Evolutionary conservation across 202 grass and related monocot genomes (phyloP), one percentile per base, ranked within the genome.

Genomic region (Hordeum pubiflorum): DNA sequence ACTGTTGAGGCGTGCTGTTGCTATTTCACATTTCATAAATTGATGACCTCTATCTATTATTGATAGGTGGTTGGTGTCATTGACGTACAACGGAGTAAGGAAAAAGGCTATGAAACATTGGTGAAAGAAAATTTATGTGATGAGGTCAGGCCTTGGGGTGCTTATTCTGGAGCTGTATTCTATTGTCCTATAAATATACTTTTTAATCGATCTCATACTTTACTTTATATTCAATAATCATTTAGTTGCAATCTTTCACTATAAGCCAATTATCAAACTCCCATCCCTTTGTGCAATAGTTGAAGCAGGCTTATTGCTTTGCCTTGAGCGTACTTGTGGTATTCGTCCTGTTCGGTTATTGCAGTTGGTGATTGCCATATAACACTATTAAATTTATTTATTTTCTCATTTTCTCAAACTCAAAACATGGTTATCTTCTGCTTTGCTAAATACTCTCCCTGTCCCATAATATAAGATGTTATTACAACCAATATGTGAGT

Each of bases 41-140:
- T 4, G 14, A 17, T 24, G 37, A 83, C 76, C 46, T 63, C 9
- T 9, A 48, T 69, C 59, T 86, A 8, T 75, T 69, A 48, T 87
- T 48, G 50, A 33, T 81, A 97, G 94, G 89, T 94, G 81, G 70
- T 92, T 77, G 94, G 94, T 86, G 94, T 90, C 20, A 91, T 97
- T 87, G 89, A 97, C 77, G 87, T 91, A 78, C 89, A 94, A 78
- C 89, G 94, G 66, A 76, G 85, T 58, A 97, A 94, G 78, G 89
- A 91, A 71, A 97, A 97, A 87, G 89, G 87, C 46, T 97, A 97
- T 76, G 94, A 97, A 33, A 97, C 94, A 22, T 36, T 97, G 83
- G 94, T 97, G 60, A 97, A 97, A 87, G 91, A 97, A 87, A 88
- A 89, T 50, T 82, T 97, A 77, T 97, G 94, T 85, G 91, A 94